Evolutionary conservation across 306 rosid species (phyloP), one percentile per base, ranked within the genome.

Genomic region (Delonix regia): DNA sequence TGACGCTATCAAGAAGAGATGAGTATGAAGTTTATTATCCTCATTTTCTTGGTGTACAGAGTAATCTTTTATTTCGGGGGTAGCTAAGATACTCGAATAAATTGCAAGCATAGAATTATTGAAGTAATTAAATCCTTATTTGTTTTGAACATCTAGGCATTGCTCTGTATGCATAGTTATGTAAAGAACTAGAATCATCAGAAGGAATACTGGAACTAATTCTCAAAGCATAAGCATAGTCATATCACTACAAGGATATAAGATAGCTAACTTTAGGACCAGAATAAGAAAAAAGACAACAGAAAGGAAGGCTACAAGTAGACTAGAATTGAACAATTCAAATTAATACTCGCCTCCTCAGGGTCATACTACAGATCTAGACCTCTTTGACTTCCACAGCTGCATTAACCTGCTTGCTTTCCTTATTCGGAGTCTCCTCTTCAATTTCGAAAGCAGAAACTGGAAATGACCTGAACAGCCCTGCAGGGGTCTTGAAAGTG

Each of bases 401-500:
- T 2, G 19, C 82, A 15, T 11, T 69, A 7, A 49, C 69, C 18
- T 63, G 77, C 30, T 73, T 72, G 34, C 33, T 51, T 1, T 55
- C 84, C 70, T 74, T 83, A 9, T 42, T 64, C 0, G 9, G 18
- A 77, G 0, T 25, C 19, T 81, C 92, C 19, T 83, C 93, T 69
- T 92, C 92, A 42, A 90, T 25, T 66, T 83, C 88, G 45, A 95
- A 91, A 47, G 92, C 96, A 0, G 91, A 83, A 0, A 62, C 82
- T 0, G 96, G 98, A 7, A 91, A 95, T 0, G 89, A 22, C 86
- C 93, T 81, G 30, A 0, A 91, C 0, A 93, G 73, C 5, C 99
- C 99, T 0, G 96, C 2, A 5, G 92, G 90, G 0, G 88, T 78
- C 77, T 91, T 85, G 70, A 95, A 91, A 1, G 91, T 91, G 68